Evolutionary conservation across 148 eudicot genomes (phyloP).

Genomic region (Oxyria digyna): DNA sequence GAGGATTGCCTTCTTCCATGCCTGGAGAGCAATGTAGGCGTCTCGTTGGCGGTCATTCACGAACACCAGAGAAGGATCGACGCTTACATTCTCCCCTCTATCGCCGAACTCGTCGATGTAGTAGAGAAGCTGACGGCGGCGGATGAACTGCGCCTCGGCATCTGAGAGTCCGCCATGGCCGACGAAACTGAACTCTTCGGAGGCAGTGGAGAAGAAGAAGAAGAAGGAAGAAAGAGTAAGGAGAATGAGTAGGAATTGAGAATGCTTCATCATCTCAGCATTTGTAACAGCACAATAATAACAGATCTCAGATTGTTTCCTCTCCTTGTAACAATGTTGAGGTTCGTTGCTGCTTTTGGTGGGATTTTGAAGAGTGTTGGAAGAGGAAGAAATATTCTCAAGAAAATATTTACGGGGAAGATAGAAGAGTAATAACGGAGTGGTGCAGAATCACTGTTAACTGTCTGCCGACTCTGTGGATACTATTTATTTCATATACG

Average conservation of each 20-base stretch:
- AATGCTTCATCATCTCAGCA: slow-evolving; percentile 34
- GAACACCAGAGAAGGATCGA: slow-evolving; percentile 41
- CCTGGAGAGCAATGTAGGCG: slow-evolving; percentile 89
- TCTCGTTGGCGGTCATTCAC: slow-evolving; percentile 33
- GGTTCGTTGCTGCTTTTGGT: not conserved
- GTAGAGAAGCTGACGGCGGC: slow-evolving; percentile 49
- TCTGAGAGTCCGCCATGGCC: slow-evolving; percentile 24
- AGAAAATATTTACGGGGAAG: not conserved
- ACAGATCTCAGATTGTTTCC: not conserved
- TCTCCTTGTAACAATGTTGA: not conserved
- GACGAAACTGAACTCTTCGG: slow-evolving; percentile 7
- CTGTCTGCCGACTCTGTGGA: too few species aligned
- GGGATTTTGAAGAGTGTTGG: not conserved
- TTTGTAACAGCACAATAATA: not conserved
- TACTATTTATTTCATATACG: too few species aligned
- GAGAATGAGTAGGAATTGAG: slow-evolving; percentile 2
- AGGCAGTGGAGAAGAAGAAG: not conserved
- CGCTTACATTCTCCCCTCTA: slow-evolving; percentile 43
- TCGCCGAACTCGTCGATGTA: slow-evolving; percentile 65
- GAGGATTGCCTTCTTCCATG: slow-evolving; percentile 67
- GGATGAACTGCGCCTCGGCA: slow-evolving; percentile 37
- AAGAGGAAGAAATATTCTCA: not conserved
- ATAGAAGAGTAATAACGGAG: not conserved
- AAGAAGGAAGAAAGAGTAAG: not conserved
- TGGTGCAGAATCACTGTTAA: too few species aligned